Evolutionary conservation across 768 basidiomycete genomes (phyloP), one percentile per base, ranked within the genome.

Genomic region (Pisolithus marmoratus): DNA sequence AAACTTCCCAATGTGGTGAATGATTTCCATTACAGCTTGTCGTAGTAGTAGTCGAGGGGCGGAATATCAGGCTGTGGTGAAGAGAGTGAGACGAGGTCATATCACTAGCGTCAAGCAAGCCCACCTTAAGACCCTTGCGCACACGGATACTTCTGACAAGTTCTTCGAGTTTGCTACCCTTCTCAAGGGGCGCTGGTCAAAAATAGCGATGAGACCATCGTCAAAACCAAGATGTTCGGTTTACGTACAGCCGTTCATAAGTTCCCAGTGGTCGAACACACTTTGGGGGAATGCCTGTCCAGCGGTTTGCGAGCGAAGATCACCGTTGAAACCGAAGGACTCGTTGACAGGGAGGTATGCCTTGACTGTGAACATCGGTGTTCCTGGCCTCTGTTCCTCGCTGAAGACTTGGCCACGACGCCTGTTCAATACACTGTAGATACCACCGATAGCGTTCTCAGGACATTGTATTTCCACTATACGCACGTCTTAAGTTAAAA

Each of bases 341-440:
- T 92, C 90, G 68, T 78, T 75, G 68, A 93, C 90, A 61, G 93
- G 92, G 38, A 94, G 79, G 79, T 92, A 93, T 23, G 94, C 94
- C 82, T 96, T 98, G 74, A 99, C 87, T 44, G 88, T 98, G 85
- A 95, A 95, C 93, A 97, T 96, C 57, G 96, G 96, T 17, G 96
- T 99, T 76, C 96, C 95, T 4, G 84, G 78, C 64, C 94, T 79
- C 74, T 98, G 96, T 73, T 97, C 95, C 73, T 97, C 90, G 60
- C 87, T 89, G 82, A 94, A 95, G 56, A 99, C 95, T 70, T 96
- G 94, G 58, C 95, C 95, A 82, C 94, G 90, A 67, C 94, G 90
- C 76, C 88, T 92, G 84, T 96, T 98, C 75, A 93, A 72, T 57
- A 81, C 82, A 50, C 79, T 82, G 85, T 97, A 97, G 73, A 98